Base-by-base conservation (phyloP, 176 grass and related monocot genomes). In the Aegilops longissima region DNA sequence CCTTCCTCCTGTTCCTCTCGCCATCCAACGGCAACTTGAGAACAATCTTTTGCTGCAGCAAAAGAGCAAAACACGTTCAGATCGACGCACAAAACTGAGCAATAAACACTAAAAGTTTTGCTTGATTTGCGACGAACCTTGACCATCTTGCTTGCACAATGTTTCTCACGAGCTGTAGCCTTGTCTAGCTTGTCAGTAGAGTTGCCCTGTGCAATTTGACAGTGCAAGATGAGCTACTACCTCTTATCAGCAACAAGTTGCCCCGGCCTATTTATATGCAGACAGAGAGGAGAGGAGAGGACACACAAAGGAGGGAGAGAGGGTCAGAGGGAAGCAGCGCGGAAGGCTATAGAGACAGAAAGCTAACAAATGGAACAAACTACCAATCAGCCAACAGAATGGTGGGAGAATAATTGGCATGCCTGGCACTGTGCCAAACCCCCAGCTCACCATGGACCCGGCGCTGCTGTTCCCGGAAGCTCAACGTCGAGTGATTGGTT, bases 1-100 rank as follows among this genome's bases (percentile, higher is more conserved):
- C 94, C 85, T 93, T 96, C 83, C 81, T 84, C 66, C 62, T 88
- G 61, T 86, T 93, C 87, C 67, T 93, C 66, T 90, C 76, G 8
- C 87, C 75, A 38, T 96, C 94, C 78, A 93, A 71, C 2, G 65
- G 45, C 69, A 96, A 61, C 84, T 87, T 96, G 49, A 96, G 73
- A 9, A 93, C 89, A 62, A 96, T 85, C 89, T 96, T 96, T 93
- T 96, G 94, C 94, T 93, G 86, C 66, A 80, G 65, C 62, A 47
- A 73, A 3, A 33, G 31, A 4, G 31, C 31, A 2, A 44, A 51
- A 85, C 20, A 74, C 25, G 49, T 54, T 76, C 16, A 74, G 25
- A 42, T 3, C 42, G 2, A 30, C 1, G 61, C 17, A 67, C 40
- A 75, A 49, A 25, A 36, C 4, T 29, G 45, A 76, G 20, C 0